Evolutionary conservation across 2,329 filamentous ascomycete species (phyloP), one percentile per base, ranked within the genome.

Genomic region (Fusarium subglutinans): DNA sequence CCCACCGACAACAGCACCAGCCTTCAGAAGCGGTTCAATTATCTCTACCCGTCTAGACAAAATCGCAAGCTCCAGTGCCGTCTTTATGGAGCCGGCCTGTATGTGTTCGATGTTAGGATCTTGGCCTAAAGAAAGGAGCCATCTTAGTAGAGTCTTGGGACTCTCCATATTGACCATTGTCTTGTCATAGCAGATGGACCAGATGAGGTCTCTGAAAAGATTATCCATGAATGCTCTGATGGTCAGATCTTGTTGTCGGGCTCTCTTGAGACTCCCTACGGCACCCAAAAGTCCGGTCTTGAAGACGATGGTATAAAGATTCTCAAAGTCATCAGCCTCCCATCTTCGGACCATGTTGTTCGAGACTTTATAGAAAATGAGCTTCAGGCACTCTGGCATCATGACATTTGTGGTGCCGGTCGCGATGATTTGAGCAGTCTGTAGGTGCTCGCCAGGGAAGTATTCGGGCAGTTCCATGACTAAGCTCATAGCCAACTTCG

Each of bases 261-360:
- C 47, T 0, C 15, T 35, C 7, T 3, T 51, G 2, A 51, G 47
- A n/a, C 10, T 51, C 5, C 35, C 47, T 24, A 0, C 24, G 7
- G 47, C 47, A 35, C 15, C 0, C 7, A 50, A n/a, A 0, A 50
- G 28, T 3, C 47, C 47, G 9, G 20, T 18, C 10, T 4, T 9
- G 6, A 6, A n/a, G 22, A 45, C 2, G 0, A 45, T 0, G 5
- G 24, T 45, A 8, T 45, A 20, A 0, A 45, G 5, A 20, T 45
- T 20, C 3, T 26, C 17, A 20, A 45, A 26, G 0, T 45, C 43
- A 10, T 26, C 24, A 14, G 17, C 43, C 8, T 13, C 0, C 17
- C 11, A 45, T 1, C 0, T 0, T 13, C 0, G 3, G 43, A 13
- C 5, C 24, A 26, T 14, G 11, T 26, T 7, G 0, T 26, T 26